phyloP scores from a whole-genome alignment of 148 eudicot genomes.

The Linanthus parryae region DNA sequence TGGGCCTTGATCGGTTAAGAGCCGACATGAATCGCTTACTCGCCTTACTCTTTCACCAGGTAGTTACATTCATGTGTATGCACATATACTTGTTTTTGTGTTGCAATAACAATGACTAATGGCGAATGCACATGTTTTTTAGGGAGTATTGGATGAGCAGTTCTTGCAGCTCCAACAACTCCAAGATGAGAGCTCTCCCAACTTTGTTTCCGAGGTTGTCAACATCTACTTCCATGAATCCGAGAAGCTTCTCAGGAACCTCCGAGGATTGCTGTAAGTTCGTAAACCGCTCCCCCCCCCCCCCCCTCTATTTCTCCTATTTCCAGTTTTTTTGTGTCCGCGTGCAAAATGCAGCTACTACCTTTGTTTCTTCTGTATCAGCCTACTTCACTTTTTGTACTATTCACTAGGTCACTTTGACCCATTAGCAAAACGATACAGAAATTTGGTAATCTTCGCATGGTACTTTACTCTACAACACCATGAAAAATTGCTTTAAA shows the following conservation, averaged over 20 bases:
- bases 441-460: too few relatives aligned
- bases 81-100: neutral
- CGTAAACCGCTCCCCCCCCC: neutral
- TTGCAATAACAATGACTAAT: neutral
- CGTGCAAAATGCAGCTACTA: too few relatives aligned
- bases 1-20: constrained; percentile 62
- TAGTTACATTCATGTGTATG: neutral
- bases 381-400: too few relatives aligned
- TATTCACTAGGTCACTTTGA: too few relatives aligned
- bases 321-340: neutral
- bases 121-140: neutral
- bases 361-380: too few relatives aligned
- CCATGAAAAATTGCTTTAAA: too few relatives aligned
- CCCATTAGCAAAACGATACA: too few relatives aligned
- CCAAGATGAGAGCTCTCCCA: constrained; percentile 79
- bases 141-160: constrained; percentile 96
- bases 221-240: constrained; percentile 85
- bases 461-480: too few relatives aligned
- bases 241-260: constrained; percentile 69
- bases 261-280: constrained; percentile 56
- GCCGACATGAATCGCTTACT: constrained; percentile 91
- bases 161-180: constrained; percentile 88
- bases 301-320: neutral
- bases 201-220: constrained; percentile 78
- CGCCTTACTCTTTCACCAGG: constrained; percentile 85